A percentile compares a stretch with the other conserved stretches of the same genome.
Conservation (phyloP, 768 basidiomycete genomes). For the Zangia roseola region DNA sequence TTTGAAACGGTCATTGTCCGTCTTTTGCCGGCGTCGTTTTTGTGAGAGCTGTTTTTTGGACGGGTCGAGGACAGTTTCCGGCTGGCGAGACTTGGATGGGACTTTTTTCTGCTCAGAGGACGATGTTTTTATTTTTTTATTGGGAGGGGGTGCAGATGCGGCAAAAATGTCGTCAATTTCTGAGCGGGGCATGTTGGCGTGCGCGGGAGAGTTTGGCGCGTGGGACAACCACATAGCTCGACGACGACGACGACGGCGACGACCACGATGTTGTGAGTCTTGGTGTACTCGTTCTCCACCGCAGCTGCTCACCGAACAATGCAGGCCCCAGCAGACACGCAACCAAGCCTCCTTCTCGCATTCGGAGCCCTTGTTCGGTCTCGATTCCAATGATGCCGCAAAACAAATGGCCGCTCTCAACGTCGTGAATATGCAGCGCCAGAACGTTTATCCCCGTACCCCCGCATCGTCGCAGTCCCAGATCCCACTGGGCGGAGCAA, state of each 20-base stretch:
- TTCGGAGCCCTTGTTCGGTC: slow-evolving; percentile 43
- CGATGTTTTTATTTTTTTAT: slow-evolving; percentile 37
- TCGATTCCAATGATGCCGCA: slow-evolving; percentile 65
- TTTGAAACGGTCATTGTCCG: slow-evolving; percentile 52
- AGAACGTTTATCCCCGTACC: slow-evolving; percentile 52
- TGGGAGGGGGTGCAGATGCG: slow-evolving; percentile 40
- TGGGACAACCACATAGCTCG: slow-evolving; percentile 17
- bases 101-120: not conserved
- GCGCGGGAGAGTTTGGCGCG: slow-evolving; percentile 16
- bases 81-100: slow-evolving; percentile 10
- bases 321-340: slow-evolving; percentile 42
- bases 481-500: slow-evolving; percentile 50
- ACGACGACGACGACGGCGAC: slow-evolving; percentile 21
- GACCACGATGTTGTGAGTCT: slow-evolving; percentile 35
- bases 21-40: slow-evolving; percentile 35
- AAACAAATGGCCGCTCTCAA: slow-evolving; percentile 83
- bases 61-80: slow-evolving; percentile 69
- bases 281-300: not conserved
- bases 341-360: slow-evolving; percentile 23
- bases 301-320: slow-evolving; percentile 7
- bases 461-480: slow-evolving; percentile 37
- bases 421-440: slow-evolving; percentile 47
- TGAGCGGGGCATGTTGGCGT: slow-evolving; percentile 46
- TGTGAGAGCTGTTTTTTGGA: slow-evolving; percentile 38
- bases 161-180: slow-evolving; percentile 90